A percentile compares a stretch with the other conserved stretches of the same genome.
Conservation (phyloP, 805 yeast genomes). For the Myxozyma kluyveri region DNA sequence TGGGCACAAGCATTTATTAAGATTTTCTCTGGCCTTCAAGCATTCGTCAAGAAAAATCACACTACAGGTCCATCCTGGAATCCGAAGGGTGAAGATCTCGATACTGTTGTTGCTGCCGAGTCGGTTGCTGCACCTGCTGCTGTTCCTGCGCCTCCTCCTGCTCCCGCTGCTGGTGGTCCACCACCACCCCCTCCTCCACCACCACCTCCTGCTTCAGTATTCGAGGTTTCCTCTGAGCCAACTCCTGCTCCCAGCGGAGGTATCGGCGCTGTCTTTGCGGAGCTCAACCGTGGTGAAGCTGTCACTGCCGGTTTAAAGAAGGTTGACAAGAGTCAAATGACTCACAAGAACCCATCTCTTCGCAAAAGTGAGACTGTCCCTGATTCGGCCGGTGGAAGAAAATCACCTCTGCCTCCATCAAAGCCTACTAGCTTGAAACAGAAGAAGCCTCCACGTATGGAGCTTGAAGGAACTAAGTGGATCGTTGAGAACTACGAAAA, state of each 20-base stretch:
- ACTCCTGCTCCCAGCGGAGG: constrained; percentile 46
- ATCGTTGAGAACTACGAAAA: constrained; percentile 73
- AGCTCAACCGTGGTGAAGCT: constrained; percentile 76
- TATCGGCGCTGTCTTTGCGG: constrained; percentile 87
- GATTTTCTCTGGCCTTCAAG: constrained; percentile 66
- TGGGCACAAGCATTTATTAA: constrained; percentile 74
- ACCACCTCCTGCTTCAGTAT: constrained; percentile 76
- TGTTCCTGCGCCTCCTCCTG: constrained; percentile 39
- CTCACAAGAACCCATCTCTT: constrained; percentile 84
- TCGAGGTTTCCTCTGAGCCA: constrained; percentile 38
- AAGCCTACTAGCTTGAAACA: constrained; percentile 62
- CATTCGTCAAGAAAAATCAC: constrained; percentile 72
- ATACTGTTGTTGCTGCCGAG: constrained; percentile 45
- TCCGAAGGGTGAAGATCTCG: constrained; percentile 52
- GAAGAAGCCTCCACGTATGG: constrained; percentile 59
- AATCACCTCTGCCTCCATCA: constrained; percentile 41
- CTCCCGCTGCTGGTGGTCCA: constrained; percentile 41
- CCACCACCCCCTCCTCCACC: constrained; percentile 85
- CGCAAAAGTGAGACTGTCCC: constrained; percentile 57
- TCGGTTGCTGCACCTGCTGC: constrained; percentile 41
- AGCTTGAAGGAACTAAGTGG: constrained; percentile 87
- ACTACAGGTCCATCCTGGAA: constrained; percentile 85
- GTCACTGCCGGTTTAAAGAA: constrained; percentile 85
- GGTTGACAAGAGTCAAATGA: constrained; percentile 90
- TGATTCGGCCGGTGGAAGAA: constrained; percentile 6